Conservation (phyloP, 176 grass and related monocot species). For the Carex littledalei region DNA sequence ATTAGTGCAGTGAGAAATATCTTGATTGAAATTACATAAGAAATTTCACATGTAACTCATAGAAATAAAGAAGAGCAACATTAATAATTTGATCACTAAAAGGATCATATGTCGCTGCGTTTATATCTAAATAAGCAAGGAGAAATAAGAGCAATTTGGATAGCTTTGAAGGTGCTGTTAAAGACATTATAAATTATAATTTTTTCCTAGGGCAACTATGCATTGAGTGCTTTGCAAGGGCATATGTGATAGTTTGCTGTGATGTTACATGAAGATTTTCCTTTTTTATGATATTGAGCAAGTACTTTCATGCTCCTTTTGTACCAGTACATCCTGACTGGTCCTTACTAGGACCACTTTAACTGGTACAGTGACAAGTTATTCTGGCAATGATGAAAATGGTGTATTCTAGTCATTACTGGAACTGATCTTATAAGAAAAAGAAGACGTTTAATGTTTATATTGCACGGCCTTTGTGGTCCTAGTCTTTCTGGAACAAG, state of each 20-base stretch:
- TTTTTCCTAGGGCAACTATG: background rate
- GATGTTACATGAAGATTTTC: background rate
- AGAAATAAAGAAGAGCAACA: slow-evolving; percentile 1
- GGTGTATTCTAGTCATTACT: slow-evolving; percentile 10
- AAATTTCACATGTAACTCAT: background rate
- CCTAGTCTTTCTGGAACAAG: background rate
- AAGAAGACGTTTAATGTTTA: background rate
- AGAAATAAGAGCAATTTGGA: background rate
- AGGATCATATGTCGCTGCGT: background rate
- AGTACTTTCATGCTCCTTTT: background rate
- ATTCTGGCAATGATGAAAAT: slow-evolving; percentile 2
- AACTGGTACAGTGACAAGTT: background rate
- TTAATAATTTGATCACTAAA: background rate
- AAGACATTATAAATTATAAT: background rate
- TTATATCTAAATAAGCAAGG: background rate
- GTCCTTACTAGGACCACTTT: background rate
- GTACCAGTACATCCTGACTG: background rate
- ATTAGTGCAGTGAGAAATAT: background rate
- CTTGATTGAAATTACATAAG: background rate
- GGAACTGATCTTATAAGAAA: background rate
- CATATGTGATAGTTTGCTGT: background rate
- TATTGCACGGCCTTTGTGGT: background rate
- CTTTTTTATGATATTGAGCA: background rate
- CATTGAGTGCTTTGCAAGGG: background rate
- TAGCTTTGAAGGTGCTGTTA: background rate